Conservation (phyloP, 768 basidiomycete species). For the Russula vinacea region DNA sequence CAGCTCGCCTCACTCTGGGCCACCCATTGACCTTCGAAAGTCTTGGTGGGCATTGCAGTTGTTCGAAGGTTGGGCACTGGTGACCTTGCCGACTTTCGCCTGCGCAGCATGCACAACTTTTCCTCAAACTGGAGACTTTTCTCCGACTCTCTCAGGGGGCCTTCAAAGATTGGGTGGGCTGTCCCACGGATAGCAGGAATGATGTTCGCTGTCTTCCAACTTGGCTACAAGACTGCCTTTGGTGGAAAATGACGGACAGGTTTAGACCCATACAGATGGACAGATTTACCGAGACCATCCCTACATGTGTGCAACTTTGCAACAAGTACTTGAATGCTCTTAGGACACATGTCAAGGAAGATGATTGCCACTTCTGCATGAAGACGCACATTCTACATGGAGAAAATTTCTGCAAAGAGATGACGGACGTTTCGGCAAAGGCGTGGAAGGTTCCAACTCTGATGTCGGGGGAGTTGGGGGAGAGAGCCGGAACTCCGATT, state of each 20-base stretch:
- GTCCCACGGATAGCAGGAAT: neutral
- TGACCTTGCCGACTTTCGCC: neutral
- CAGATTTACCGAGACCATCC: neutral
- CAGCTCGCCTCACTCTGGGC: neutral
- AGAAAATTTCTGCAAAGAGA: neutral
- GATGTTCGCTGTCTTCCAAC: neutral
- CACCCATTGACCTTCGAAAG: no score
- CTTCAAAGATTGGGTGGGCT: conserved; percentile 8
- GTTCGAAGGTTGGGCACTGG: no score
- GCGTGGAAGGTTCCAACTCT: neutral
- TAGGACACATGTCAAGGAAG: neutral
- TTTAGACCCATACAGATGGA: neutral
- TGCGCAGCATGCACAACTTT: neutral
- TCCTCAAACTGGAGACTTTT: neutral
- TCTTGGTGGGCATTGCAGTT: no score
- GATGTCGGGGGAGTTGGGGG: no score
- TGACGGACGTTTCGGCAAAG: neutral
- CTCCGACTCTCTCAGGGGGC: neutral
- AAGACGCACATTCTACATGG: conserved; percentile 11
- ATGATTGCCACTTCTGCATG: conserved; percentile 7
- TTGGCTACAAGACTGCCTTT: neutral
- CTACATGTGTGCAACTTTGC: neutral
- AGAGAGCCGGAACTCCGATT: no score
- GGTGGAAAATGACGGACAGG: no score
- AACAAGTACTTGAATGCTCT: conserved; percentile 2